A percentile compares a stretch with the other conserved stretches of the same genome.
Evolutionary conservation across 345 rosid genomes (phyloP).

Genomic region (Arabidopsis suecica): DNA sequence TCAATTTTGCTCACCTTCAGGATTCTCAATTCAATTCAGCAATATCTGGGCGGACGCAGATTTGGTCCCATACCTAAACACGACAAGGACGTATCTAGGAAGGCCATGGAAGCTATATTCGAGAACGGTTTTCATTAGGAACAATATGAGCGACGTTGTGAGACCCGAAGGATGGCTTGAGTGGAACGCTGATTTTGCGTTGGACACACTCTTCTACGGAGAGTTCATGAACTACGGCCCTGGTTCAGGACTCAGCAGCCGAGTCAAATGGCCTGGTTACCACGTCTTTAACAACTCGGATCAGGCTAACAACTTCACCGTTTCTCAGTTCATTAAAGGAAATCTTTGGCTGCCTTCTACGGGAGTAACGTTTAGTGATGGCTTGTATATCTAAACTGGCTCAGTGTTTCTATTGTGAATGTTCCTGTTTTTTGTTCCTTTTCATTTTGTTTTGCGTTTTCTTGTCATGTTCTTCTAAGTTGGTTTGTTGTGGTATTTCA

Average conservation of each 20-base stretch:
- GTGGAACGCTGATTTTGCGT: constrained; percentile 67
- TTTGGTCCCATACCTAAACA: constrained; percentile 52
- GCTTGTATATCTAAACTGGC: constrained; percentile 24
- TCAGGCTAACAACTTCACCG: constrained; percentile 71
- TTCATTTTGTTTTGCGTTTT: neutral
- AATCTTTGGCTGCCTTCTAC: constrained; percentile 78
- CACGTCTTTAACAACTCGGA: constrained; percentile 52
- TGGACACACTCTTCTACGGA: constrained; percentile 71
- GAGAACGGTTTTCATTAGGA: constrained; percentile 77
- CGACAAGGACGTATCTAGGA: constrained; percentile 74
- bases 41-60: constrained; percentile 72
- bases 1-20: constrained; percentile 42
- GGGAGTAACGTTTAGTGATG: constrained; percentile 56
- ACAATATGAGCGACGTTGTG: constrained; percentile 58
- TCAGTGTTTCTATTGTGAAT: constrained; percentile 14
- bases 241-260: constrained; percentile 54
- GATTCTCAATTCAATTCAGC: constrained; percentile 91
- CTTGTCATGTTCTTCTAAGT: constrained; percentile 4
- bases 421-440: neutral
- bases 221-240: constrained; percentile 79
- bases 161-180: constrained; percentile 88
- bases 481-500: constrained; percentile 8
- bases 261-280: constrained; percentile 90
- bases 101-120: constrained; percentile 92
- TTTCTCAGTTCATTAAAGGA: constrained; percentile 70